phyloP scores from a whole-genome alignment of 768 basidiomycete species.

The Leccinellum albellum region DNA sequence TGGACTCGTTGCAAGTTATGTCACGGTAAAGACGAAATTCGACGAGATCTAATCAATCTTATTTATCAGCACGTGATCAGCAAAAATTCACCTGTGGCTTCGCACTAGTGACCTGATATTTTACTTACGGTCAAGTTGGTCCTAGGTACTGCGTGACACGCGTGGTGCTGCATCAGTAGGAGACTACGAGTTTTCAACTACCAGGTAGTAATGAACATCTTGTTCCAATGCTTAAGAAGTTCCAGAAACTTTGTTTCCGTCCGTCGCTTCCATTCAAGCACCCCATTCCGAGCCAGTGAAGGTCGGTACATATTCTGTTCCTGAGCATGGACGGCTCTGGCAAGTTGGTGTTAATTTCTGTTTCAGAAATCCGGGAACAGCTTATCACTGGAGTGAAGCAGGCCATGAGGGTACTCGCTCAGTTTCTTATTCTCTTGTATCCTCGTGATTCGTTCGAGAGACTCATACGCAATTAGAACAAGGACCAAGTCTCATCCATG shows the following conservation, averaged over 20 bases:
- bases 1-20: neutral
- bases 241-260: neutral
- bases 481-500: slow-evolving; percentile 53
- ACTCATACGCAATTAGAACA: slow-evolving; percentile 40
- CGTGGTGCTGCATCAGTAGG: neutral
- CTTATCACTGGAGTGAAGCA: slow-evolving; percentile 54
- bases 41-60: neutral
- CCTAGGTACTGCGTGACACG: no score
- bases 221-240: slow-evolving; percentile 12
- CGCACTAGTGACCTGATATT: no score
- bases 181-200: neutral
- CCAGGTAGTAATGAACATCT: slow-evolving; percentile 13
- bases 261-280: slow-evolving; percentile 13
- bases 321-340: neutral
- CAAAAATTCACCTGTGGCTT: neutral
- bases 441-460: neutral
- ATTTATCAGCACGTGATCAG: neutral
- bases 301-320: slow-evolving; percentile 10
- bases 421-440: neutral
- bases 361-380: slow-evolving; percentile 49
- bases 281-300: slow-evolving; percentile 14
- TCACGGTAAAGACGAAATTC: neutral
- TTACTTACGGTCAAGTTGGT: no score
- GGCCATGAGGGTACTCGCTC: slow-evolving; percentile 62
- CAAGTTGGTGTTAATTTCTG: neutral